A percentile compares a stretch with the other conserved stretches of the same genome.
Evolutionary conservation across 495 filamentous ascomycete species (phyloP).

Genomic region (Pseudomonodictys pantanalensis): DNA sequence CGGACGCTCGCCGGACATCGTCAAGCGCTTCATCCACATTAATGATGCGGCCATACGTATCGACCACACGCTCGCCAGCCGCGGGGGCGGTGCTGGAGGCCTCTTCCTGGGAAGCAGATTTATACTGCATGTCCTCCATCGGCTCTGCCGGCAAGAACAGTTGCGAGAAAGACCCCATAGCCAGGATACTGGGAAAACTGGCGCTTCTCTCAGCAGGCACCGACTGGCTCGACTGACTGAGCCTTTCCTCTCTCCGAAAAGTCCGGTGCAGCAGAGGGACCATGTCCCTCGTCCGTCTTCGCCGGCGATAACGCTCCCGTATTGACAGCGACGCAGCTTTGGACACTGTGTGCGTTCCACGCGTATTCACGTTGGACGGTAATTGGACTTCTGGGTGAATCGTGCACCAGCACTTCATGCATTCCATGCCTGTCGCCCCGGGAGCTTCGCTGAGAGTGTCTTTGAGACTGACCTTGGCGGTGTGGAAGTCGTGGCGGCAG

Average conservation of each 20-base stretch:
- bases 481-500: slow-evolving; percentile 14
- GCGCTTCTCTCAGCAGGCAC: too few relatives aligned
- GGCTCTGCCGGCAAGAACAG: not conserved
- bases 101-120: not conserved
- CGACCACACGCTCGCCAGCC: not conserved
- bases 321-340: not conserved
- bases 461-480: slow-evolving; percentile 1
- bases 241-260: too few relatives aligned
- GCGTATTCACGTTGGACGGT: not conserved
- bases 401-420: slow-evolving; percentile 10
- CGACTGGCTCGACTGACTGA: too few relatives aligned
- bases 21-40: not conserved
- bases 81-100: too few relatives aligned
- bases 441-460: not conserved
- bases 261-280: too few relatives aligned
- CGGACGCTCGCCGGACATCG: not conserved
- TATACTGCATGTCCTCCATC: not conserved
- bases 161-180: not conserved
- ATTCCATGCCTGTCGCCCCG: slow-evolving; percentile 9
- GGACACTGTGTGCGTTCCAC: not conserved
- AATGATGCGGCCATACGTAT: slow-evolving; percentile 4
- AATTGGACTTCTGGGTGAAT: slow-evolving; percentile 15
- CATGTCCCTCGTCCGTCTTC: slow-evolving; percentile 1
- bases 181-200: too few relatives aligned
- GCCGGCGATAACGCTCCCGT: not conserved